Conservation (phyloP, 371 early-diverging fungal species). For the Syncephalastrum sp. region DNA sequence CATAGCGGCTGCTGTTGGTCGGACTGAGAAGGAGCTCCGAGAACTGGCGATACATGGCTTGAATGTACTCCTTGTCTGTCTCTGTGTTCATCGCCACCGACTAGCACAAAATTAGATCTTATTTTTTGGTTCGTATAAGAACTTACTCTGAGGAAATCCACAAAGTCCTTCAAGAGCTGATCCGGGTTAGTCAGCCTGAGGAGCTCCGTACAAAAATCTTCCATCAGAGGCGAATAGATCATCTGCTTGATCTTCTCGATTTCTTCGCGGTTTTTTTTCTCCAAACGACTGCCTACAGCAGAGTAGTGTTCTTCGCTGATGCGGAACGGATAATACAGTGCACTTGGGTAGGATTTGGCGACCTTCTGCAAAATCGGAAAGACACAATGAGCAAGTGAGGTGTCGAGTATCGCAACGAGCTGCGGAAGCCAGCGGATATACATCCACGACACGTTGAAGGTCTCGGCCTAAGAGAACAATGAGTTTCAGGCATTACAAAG, state of each 20-base stretch:
- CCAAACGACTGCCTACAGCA: conserved; percentile 28
- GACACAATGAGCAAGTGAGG: conserved; percentile 33
- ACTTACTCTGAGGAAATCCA: conserved; percentile 49
- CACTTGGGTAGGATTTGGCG: conserved; percentile 64
- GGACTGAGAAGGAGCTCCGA: conserved; percentile 28
- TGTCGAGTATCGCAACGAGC: conserved; percentile 68
- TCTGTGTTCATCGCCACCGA: conserved; percentile 16
- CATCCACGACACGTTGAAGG: conserved; percentile 53
- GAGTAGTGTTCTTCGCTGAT: conserved; percentile 70
- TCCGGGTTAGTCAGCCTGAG: conserved; percentile 68
- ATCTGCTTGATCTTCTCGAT: conserved; percentile 40
- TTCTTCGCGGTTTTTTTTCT: conserved; percentile 17
- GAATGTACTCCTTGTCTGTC: neutral
- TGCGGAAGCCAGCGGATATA: conserved; percentile 81
- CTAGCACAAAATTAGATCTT: neutral
- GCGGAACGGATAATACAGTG: conserved; percentile 66
- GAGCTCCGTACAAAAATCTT: conserved; percentile 62
- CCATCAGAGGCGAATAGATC: conserved; percentile 49
- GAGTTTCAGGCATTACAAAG: neutral
- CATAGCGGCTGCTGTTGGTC: conserved; percentile 18
- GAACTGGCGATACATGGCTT: conserved; percentile 31
- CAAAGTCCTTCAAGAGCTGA: conserved; percentile 68
- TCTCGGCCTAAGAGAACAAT: conserved; percentile 13
- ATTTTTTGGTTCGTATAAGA: neutral
- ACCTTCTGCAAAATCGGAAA: conserved; percentile 46